These are phyloP conservation scores for Candida sithepensis DNA, from an alignment of 805 yeast species.

Conservation along the genomic window DNA sequence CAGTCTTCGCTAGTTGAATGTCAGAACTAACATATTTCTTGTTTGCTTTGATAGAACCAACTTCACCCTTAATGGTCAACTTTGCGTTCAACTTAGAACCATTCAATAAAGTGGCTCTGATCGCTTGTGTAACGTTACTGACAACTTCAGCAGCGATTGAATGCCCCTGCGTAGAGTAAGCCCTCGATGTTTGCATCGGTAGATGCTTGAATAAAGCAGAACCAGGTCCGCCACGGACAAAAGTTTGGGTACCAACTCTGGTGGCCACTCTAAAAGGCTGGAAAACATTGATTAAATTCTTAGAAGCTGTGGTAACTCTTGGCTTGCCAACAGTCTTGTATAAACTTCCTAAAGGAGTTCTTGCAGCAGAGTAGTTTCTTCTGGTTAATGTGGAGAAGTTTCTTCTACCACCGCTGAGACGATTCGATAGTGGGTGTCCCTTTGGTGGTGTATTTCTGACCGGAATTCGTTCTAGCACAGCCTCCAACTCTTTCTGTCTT, in stretches of 20 bases:
- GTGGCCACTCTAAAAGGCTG: slow-evolving; percentile 26
- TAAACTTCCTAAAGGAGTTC: slow-evolving; percentile 11
- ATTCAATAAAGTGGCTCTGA: slow-evolving; percentile 34
- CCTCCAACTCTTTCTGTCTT: slow-evolving; percentile 29
- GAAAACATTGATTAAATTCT: slow-evolving; percentile 21
- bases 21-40: slow-evolving; percentile 29
- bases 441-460: slow-evolving; percentile 27
- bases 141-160: slow-evolving; percentile 53
- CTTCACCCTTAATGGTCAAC: slow-evolving; percentile 14
- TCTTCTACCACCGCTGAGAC: slow-evolving; percentile 18
- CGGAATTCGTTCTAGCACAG: slow-evolving; percentile 36
- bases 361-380: slow-evolving; percentile 9
- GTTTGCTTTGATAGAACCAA: slow-evolving; percentile 20
- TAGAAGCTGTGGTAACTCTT: slow-evolving; percentile 15
- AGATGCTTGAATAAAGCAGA: slow-evolving; percentile 34
- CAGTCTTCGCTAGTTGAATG: slow-evolving; percentile 32
- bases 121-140: slow-evolving; percentile 49
- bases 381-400: slow-evolving; percentile 23
- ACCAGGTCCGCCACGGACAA: slow-evolving; percentile 26
- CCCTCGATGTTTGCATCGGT: slow-evolving; percentile 33
- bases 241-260: slow-evolving; percentile 18
- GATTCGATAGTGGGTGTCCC: slow-evolving; percentile 21
- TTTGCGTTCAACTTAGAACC: slow-evolving; percentile 28
- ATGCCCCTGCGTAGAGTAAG: slow-evolving; percentile 36
- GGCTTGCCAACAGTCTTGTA: slow-evolving; percentile 7